Conservation (phyloP, 331 rosid species). For the Malus hybrid region DNA sequence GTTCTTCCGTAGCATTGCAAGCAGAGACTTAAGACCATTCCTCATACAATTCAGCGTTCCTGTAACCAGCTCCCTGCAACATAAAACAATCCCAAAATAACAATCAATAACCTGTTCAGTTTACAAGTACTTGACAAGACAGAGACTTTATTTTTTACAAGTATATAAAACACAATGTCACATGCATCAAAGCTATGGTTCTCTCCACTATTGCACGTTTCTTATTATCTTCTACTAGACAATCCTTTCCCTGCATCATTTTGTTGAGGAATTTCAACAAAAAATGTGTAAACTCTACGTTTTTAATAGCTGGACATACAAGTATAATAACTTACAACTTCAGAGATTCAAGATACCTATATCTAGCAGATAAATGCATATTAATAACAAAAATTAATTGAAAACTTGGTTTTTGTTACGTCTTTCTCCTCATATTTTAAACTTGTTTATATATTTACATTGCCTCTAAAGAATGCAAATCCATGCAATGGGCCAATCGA, state of each 20-base stretch:
- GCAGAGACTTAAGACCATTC: slow-evolving; percentile 53
- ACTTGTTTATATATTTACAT: neutral
- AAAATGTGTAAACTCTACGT: neutral
- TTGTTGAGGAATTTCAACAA: neutral
- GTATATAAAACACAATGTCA: neutral
- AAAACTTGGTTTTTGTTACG: neutral
- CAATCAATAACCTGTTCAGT: neutral
- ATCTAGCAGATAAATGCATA: neutral
- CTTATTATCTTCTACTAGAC: neutral
- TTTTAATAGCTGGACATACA: neutral
- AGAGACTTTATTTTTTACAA: neutral
- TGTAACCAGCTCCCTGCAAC: slow-evolving; percentile 57
- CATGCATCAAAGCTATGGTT: neutral
- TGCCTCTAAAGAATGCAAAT: neutral
- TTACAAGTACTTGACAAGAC: neutral
- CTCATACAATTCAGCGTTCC: slow-evolving; percentile 41
- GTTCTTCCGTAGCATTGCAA: slow-evolving; percentile 51
- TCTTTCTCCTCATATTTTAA: neutral
- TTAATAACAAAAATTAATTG: too few relatives aligned
- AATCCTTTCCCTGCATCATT: neutral
- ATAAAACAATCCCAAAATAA: neutral
- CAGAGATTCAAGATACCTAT: neutral
- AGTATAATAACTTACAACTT: neutral
- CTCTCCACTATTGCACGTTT: neutral
- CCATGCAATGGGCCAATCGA: neutral